Conservation (phyloP, 139 green algal species). For the Tetradesmus obliquus region DNA sequence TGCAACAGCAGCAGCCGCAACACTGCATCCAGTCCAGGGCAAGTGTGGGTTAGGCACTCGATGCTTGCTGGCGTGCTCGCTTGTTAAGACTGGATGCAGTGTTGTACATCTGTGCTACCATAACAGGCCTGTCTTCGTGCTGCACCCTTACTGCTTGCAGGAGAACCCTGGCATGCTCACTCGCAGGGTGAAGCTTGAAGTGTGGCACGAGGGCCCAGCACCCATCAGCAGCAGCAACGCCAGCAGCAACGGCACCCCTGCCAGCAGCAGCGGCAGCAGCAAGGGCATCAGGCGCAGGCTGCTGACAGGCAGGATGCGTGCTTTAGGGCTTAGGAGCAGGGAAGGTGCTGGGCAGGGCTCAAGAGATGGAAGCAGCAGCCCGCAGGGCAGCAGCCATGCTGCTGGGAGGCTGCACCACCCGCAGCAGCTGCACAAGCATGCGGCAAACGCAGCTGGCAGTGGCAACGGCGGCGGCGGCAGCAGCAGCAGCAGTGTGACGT, state of each 20-base stretch:
- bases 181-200: slow-evolving; percentile 24
- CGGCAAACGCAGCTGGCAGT: neutral
- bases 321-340: neutral
- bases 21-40: no score
- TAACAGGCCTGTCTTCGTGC: neutral
- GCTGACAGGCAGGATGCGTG: neutral
- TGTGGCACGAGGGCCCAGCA: slow-evolving; percentile 19
- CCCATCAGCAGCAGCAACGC: neutral
- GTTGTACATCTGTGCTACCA: no score
- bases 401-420: neutral
- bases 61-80: no score
- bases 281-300: neutral
- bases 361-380: neutral
- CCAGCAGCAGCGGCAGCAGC: neutral
- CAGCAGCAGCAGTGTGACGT: slow-evolving; percentile 1
- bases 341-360: neutral
- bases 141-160: neutral
- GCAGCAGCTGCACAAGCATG: slow-evolving; percentile 7
- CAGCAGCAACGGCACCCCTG: neutral
- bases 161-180: slow-evolving; percentile 15
- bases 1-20: no score
- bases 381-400: neutral
- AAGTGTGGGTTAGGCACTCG: no score
- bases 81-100: no score
- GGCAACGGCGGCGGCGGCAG: neutral